Evolutionary conservation across 345 rosid genomes (phyloP), one percentile per base, ranked within the genome.

Genomic region (Erucastrum elatum): DNA sequence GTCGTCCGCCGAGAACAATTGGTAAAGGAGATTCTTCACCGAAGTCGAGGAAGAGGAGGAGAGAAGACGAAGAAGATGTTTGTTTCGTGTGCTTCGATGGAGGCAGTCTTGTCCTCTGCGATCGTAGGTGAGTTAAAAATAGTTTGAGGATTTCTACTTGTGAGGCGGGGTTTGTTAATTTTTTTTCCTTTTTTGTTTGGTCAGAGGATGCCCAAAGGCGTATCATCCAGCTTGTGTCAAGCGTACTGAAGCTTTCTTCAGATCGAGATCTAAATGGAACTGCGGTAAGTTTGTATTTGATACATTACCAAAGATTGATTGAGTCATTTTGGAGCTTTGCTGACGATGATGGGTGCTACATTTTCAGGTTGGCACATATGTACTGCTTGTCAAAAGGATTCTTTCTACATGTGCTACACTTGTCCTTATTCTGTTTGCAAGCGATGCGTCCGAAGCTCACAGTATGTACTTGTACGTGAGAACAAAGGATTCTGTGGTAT

Each of bases 31-130:
- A 21, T 21, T 21, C 21, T 21, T 21, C 21, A 21, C 21, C 21
- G 21, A 21, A 21, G 21, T 21, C 21, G 21, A 21, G 21, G 21
- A 21, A 21, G 21, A 21, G 21, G 21, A 21, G 21, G 21, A 21
- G 77, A 63, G 96, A 95, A 31, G 99, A 95, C 56, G 99, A 95
- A 51, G 99, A 95, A 51, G 99, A 95, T 72, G 99, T 95, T 74
- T 95, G 99, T 60, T 95, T 95, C 68, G 91, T 96, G 13, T 96
- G 99, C 87, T 96, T 93, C 70, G 99, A 96, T 72, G 99, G 99
- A 39, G 99, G 99, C 41, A 85, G 89, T 68, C 92, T 96, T 11
- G 98, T 96, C 56, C 90, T 93, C 51, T 96, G 99, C 68, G 99
- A 96, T 90, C 99, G 98, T 77, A 84, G 92, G 99, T 96, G 76